Percentiles rank a stretch among this genome's conserved stretches.
These are phyloP conservation scores for Alternaria brassicae DNA, from an alignment of 2,329 filamentous ascomycete species.

Conservation along the genomic window DNA sequence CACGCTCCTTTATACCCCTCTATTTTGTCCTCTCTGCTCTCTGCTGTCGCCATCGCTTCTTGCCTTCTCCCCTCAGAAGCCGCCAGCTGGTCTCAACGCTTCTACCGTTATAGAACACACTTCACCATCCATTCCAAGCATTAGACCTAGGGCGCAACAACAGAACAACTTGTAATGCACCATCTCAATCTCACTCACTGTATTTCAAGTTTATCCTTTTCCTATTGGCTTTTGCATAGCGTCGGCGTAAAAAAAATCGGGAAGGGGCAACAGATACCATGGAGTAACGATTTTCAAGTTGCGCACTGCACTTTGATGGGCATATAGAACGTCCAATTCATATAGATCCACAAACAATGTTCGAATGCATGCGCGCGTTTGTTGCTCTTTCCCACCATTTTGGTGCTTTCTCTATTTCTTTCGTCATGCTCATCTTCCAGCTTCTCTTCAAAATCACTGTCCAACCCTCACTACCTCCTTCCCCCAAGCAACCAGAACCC, in stretches of 20 bases:
- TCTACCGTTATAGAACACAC: slow-evolving; percentile 16
- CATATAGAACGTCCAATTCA: not conserved
- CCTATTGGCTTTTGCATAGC: slow-evolving; percentile 32
- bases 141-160: slow-evolving; percentile 15
- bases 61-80: slow-evolving; percentile 12
- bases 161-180: slow-evolving; percentile 23
- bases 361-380: slow-evolving; percentile 30
- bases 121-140: not conserved
- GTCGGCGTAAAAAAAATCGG: slow-evolving; percentile 31
- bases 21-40: slow-evolving; percentile 4
- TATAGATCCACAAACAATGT: slow-evolving; percentile 9
- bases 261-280: slow-evolving; percentile 22
- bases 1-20: slow-evolving; percentile 28
- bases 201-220: slow-evolving; percentile 7
- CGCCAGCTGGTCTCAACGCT: slow-evolving; percentile 30
- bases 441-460: not conserved
- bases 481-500: not conserved
- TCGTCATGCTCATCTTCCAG: not conserved
- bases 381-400: slow-evolving; percentile 25
- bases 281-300: slow-evolving; percentile 17
- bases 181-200: not conserved
- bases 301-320: not conserved
- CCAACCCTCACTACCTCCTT: not conserved
- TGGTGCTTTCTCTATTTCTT: not conserved
- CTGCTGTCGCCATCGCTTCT: slow-evolving; percentile 4